Evolutionary conservation across 2,329 filamentous ascomycete genomes (phyloP), one percentile per base, ranked within the genome.

Genomic region (Iodosphaeria phyllophila): DNA sequence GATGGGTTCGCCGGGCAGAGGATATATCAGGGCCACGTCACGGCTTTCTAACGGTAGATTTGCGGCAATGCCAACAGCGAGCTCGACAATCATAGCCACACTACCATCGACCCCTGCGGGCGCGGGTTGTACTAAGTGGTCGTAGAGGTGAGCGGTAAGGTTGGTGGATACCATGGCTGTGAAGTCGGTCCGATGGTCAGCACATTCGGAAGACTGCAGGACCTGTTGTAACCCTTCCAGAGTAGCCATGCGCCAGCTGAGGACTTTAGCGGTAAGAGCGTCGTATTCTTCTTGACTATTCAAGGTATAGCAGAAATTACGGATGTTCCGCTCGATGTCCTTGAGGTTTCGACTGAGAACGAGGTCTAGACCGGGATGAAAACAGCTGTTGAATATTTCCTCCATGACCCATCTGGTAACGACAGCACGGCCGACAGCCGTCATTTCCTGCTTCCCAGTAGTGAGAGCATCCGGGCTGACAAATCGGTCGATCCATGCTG

Each of bases 401-500:
- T 92, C 80, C 13, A 86, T 73, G 5, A 98, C 55, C 82, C 86
- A 98, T 31, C 74, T 69, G 15, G 78, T 78, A 37, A 98, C 83
- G 34, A 84, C 71, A 8, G 86, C 83, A 27, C 86, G 71, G 10
- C 89, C 89, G 13, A 92, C 76, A 5, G 84, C 84, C 5, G 83
- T 95, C 89, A 98, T 98, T 50, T 98, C 89, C 47, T 93, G 84
- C 43, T 84, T 92, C 32, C 84, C 89, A 7, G 75, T 82, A 39
- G 74, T 68, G 27, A 91, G 61, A 1, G 83, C 86, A 39, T 92
- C 84, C 26, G 75, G 62, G 46, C 86, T 93, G 35, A 92, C 78
- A 27, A 72, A 79, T 13, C 62, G 63, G 27, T 71, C 64, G 22
- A 98, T 58, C 82, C 83, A 95, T 5, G 59, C 45, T 1, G 89